phyloP scores from a whole-genome alignment of 345 rosid species.

The Atalantia buxifolia region DNA sequence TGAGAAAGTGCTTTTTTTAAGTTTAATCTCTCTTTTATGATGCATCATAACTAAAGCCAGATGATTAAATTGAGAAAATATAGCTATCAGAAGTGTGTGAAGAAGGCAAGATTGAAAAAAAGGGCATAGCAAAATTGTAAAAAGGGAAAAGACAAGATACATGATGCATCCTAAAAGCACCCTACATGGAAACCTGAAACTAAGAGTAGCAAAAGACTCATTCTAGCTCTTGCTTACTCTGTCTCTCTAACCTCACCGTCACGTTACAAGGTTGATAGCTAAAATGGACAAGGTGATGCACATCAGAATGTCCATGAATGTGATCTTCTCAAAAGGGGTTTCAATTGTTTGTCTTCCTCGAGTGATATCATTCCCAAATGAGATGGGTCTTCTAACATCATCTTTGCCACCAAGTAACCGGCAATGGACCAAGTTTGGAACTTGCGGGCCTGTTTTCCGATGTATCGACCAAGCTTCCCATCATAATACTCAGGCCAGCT shows the following conservation, averaged over 20 bases:
- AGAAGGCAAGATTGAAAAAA: neutral
- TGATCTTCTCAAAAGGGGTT: slow-evolving; percentile 73
- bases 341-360: slow-evolving; percentile 85
- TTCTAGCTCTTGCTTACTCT: neutral
- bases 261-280: neutral
- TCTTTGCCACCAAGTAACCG: slow-evolving; percentile 88
- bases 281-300: neutral
- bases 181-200: slow-evolving; percentile 4
- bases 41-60: no score
- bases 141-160: neutral
- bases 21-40: no score
- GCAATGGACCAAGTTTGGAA: slow-evolving; percentile 92
- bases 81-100: neutral
- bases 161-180: neutral
- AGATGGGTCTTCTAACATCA: slow-evolving; percentile 97
- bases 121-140: neutral
- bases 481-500: slow-evolving; percentile 94
- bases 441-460: slow-evolving; percentile 89
- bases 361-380: slow-evolving; percentile 85
- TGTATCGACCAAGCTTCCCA: slow-evolving; percentile 81
- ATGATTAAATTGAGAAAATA: no score
- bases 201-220: neutral
- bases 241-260: neutral
- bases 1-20: no score
- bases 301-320: slow-evolving; percentile 60